Percentiles rank a stretch among this genome's conserved stretches.
phyloP scores from a whole-genome alignment of 1,139 yeast species.

The Pichia sp. region DNA sequence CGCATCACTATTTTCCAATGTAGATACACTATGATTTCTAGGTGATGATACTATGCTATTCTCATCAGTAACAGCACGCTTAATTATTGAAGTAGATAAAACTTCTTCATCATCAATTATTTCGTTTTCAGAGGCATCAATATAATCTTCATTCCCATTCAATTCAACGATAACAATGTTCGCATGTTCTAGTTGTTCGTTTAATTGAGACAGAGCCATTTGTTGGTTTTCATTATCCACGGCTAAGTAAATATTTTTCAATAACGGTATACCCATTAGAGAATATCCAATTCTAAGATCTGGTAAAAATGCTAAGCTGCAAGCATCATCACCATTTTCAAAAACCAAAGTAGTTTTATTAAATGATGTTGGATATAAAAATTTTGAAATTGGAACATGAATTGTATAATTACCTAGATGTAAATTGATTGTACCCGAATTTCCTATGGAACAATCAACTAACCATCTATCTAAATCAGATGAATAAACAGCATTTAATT shows the following conservation, averaged over 20 bases:
- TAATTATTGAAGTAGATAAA: neutral
- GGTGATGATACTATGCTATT: neutral
- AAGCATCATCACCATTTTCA: slow-evolving; percentile 52
- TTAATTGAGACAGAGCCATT: slow-evolving; percentile 49
- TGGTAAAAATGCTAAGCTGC: slow-evolving; percentile 52
- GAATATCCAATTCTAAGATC: slow-evolving; percentile 45
- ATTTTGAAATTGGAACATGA: slow-evolving; percentile 45
- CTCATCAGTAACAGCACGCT: neutral
- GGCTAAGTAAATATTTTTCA: slow-evolving; percentile 52
- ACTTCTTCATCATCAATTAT: neutral
- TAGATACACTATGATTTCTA: neutral
- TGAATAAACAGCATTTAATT: slow-evolving; percentile 63
- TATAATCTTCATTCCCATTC: neutral
- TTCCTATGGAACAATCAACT: slow-evolving; percentile 51
- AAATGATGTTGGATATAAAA: slow-evolving; percentile 39
- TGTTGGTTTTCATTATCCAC: slow-evolving; percentile 56
- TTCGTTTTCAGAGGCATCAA: neutral
- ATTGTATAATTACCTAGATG: slow-evolving; percentile 48
- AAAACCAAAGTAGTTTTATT: slow-evolving; percentile 38
- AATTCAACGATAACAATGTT: neutral
- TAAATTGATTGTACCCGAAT: slow-evolving; percentile 52
- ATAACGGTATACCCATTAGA: slow-evolving; percentile 56
- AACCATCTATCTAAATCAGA: slow-evolving; percentile 51
- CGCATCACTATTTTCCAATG: neutral
- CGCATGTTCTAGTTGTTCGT: slow-evolving; percentile 16